phyloP scores from a whole-genome alignment of 495 filamentous ascomycete genomes.

The Pseudoneurospora amorphoporcata region DNA sequence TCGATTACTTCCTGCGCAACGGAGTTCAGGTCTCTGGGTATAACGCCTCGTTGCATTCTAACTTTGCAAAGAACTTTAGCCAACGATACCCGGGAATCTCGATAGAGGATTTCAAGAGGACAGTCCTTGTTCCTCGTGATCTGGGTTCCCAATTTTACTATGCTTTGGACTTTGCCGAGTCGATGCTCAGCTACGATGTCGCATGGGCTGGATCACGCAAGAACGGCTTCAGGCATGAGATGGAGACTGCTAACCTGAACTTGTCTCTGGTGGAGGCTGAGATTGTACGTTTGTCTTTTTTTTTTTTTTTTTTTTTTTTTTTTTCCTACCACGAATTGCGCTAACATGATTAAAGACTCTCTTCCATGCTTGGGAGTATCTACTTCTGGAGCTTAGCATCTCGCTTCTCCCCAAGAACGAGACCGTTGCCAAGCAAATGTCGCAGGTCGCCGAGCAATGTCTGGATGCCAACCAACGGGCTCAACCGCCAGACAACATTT shows the following conservation, averaged over 20 bases:
- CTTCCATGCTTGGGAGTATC: constrained; percentile 79
- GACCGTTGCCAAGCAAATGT: constrained; percentile 52
- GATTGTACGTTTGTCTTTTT: constrained; percentile 48
- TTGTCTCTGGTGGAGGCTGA: constrained; percentile 85
- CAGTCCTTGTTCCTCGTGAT: constrained; percentile 46
- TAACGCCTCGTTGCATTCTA: constrained; percentile 74
- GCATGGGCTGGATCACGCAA: constrained; percentile 58
- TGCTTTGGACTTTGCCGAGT: constrained; percentile 58
- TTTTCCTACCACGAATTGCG: neutral
- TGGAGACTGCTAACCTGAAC: constrained; percentile 79
- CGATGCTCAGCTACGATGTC: constrained; percentile 63
- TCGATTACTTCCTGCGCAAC: constrained; percentile 65
- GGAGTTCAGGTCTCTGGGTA: constrained; percentile 67
- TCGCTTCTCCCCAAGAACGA: constrained; percentile 50
- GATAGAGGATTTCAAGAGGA: constrained; percentile 67
- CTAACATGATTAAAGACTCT: constrained; percentile 47
- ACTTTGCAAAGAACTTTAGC: constrained; percentile 76
- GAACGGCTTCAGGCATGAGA: constrained; percentile 68
- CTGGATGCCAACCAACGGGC: constrained; percentile 57
- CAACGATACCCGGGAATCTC: constrained; percentile 59
- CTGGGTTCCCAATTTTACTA: constrained; percentile 76
- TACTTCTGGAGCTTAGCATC: constrained; percentile 72
- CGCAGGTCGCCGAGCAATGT: constrained; percentile 60
- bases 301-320: neutral
- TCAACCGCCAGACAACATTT: constrained; percentile 60